Evolutionary conservation across 805 yeast genomes (phyloP), one percentile per base, ranked within the genome.

Genomic region (Candida incommunis): DNA sequence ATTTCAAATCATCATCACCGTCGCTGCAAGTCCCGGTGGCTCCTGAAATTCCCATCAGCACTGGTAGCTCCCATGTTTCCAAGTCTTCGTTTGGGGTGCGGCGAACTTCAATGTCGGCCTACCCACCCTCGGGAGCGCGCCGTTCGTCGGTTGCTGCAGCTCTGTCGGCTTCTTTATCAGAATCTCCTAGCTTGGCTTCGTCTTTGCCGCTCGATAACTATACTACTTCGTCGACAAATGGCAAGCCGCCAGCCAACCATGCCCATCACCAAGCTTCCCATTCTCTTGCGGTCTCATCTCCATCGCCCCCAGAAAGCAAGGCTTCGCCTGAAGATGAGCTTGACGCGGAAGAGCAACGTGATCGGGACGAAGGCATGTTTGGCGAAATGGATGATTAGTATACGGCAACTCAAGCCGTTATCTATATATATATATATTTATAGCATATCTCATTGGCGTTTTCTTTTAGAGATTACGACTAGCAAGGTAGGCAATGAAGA

Each of bases 301-400:
- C 37, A 5, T n/a, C 37, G 7, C 13, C 27, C 27, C 37, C 37
- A 31, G 37, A 31, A 16, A 31, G 40, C 41, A 22, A 40, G 43
- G 26, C 20, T 40, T 25, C 42, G 34, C 40, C 44, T 24, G 55
- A 53, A 7, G 54, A 52, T 35, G 59, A 56, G n/a, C 57, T 54
- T 35, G 61, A 51, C 27, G 49, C 51, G 24, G 50, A 51, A 9
- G 61, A 57, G 15, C 46, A 45, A 2, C 46, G 41, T 16, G 48
- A 51, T 22, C 51, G 53, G 21, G 52, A 50, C 7, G 60, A 50
- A n/a, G 54, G 54, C 2, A 62, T 61, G 5, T 61, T 65, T 49
- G 67, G 69, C n/a, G 63, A 62, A 24, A 62, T 65, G 63, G 68
- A 64, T 34, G 61, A 55, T 26, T 59, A 46, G 42, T 45, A n/a